Evolutionary conservation across 371 early-diverging fungal genomes (phyloP).

Genomic region (Cokeromyces recurvatus): DNA sequence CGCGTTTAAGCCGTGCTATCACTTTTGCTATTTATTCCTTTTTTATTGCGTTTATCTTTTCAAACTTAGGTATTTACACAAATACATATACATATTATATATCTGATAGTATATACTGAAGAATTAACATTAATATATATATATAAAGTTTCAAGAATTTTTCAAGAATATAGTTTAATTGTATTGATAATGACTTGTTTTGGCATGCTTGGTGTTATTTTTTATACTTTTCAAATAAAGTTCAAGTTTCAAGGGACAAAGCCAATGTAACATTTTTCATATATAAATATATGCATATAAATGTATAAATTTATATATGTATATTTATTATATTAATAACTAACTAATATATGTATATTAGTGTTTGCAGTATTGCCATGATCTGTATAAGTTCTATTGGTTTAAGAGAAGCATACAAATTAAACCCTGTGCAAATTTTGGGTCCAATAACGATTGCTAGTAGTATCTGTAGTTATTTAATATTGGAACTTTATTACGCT

Average conservation of each 20-base stretch:
- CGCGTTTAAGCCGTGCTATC: constrained; percentile 10
- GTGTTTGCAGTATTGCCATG: constrained; percentile 17
- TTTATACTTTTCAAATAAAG: constrained; percentile 30
- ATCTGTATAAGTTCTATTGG: constrained; percentile 27
- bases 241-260: constrained; percentile 23
- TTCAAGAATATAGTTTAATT: constrained; percentile 22
- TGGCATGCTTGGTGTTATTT: constrained; percentile 15
- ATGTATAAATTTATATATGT: not conserved
- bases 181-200: constrained; percentile 27
- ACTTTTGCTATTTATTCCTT: constrained; percentile 23
- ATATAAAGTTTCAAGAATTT: constrained; percentile 22
- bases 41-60: constrained; percentile 22
- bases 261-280: constrained; percentile 24
- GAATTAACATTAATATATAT: not conserved
- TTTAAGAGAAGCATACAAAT: constrained; percentile 10
- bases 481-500: constrained; percentile 39
- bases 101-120: not conserved
- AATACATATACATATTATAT: not conserved
- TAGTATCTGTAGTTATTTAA: constrained; percentile 28
- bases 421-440: constrained; percentile 24
- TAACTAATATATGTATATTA: not conserved
- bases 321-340: no score
- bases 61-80: constrained; percentile 21
- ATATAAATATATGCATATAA: not conserved
- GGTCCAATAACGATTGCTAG: constrained; percentile 26